Evolutionary conservation across 176 grass and related monocot species (phyloP).

Genomic region (Oryza meyeriana): DNA sequence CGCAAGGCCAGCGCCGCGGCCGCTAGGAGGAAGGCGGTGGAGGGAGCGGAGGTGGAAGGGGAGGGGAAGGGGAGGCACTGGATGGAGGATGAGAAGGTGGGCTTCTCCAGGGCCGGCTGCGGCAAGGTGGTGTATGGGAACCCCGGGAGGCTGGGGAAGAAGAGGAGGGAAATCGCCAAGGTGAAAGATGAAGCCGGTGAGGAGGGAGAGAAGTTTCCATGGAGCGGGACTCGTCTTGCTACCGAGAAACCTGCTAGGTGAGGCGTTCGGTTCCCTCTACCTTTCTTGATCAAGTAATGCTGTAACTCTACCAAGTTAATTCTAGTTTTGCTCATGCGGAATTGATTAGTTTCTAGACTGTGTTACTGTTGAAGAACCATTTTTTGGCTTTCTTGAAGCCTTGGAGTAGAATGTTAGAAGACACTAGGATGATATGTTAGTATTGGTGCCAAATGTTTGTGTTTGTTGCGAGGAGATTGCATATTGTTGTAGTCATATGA

Average conservation of each 20-base stretch:
- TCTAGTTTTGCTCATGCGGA: not conserved
- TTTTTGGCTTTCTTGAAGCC: not conserved
- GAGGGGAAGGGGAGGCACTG: slow-evolving; percentile 72
- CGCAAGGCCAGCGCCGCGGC: slow-evolving; percentile 57
- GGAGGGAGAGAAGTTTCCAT: slow-evolving; percentile 60
- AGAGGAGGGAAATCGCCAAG: slow-evolving; percentile 25
- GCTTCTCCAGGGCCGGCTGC: slow-evolving; percentile 39
- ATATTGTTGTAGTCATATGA: not conserved
- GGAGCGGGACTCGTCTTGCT: slow-evolving; percentile 45
- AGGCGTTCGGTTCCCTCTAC: not conserved
- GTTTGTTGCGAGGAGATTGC: not conserved
- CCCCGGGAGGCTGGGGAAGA: slow-evolving; percentile 47
- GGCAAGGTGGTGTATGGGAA: slow-evolving; percentile 55
- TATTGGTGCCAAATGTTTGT: not conserved
- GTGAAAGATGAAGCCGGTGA: not conserved
- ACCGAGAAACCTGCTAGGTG: slow-evolving; percentile 58
- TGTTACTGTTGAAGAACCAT: not conserved
- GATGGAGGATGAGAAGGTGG: slow-evolving; percentile 67
- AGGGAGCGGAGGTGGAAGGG: slow-evolving; percentile 54
- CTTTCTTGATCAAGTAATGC: slow-evolving; percentile 5
- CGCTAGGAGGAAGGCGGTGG: slow-evolving; percentile 47
- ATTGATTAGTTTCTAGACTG: not conserved
- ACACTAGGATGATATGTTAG: not conserved
- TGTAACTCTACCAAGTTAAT: not conserved
- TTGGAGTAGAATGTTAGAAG: not conserved